Base-by-base conservation (phyloP, 2,329 filamentous ascomycete genomes). In the Exophiala spinifera region DNA sequence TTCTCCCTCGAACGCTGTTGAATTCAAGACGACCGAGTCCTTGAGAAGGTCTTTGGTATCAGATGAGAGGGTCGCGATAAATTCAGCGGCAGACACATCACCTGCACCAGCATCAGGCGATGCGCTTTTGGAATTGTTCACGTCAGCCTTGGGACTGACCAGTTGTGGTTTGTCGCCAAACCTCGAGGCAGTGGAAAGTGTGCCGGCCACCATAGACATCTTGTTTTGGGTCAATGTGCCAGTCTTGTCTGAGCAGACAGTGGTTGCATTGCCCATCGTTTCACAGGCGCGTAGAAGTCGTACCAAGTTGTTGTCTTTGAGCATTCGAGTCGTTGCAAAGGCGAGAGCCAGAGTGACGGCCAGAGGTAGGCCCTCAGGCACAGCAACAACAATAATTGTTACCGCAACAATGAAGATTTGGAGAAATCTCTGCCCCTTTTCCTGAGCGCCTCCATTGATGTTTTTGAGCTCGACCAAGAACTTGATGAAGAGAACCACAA, bases 401-500 rank as follows among this genome's bases (percentile, higher is more conserved):
- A 83, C 77, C 33, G 81, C 76, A 25, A 83, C 72, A 42, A 83
- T 83, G 60, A 83, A 76, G 34, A 83, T 79, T 59, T 78, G 76
- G 15, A 84, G 70, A 63, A 84, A 84, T n/a, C 69, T 70, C 63
- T 82, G 79, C 5, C 78, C 81, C 64, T 82, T 83, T 45, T 69
- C 67, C 1, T 75, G 73, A 2, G 79, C 72, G 2, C 72, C 70
- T 10, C 68, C 69, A 2, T 69, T 64, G 20, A 79, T 83, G 19
- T 71, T 64, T 2, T 79, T 78, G 5, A 91, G 76, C 15, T 78
- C 71, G 25, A 80, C 86, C 19, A 88, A 70, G 66, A 91, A 92
- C 63, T 89, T 87, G 75, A 91, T 90, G 64, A 91, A 83, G 6
- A 91, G 75, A 5, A 91, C 86, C 46, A 90, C 74, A 66, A 92